phyloP scores from a whole-genome alignment of 2,329 filamentous ascomycete species.

The Sarocladiaceae sp. region DNA sequence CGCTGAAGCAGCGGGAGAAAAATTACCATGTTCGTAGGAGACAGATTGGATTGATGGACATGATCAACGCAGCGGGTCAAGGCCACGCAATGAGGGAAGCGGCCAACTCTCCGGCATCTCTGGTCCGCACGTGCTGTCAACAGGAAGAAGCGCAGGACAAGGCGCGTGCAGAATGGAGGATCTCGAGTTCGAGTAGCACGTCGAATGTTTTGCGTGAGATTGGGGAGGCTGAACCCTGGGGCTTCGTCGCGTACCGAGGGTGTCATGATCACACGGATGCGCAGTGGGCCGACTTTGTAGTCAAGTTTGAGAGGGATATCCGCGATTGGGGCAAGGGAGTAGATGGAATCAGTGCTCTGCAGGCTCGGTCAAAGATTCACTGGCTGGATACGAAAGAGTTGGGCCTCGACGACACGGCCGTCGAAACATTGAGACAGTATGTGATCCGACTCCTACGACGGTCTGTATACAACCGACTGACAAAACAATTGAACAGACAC shows the following conservation, averaged over 20 bases:
- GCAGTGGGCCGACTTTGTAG: constrained; percentile 19
- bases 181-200: not conserved
- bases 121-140: constrained; percentile 1
- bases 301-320: constrained; percentile 19
- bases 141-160: constrained; percentile 12
- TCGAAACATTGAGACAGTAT: not conserved
- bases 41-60: constrained; percentile 9
- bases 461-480: not conserved
- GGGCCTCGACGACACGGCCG: not conserved
- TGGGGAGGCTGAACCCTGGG: constrained; percentile 14
- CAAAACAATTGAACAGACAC: not conserved
- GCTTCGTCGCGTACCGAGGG: constrained; percentile 18
- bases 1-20: constrained; percentile 6
- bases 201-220: constrained; percentile 8
- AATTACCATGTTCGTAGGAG: not conserved
- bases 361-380: not conserved
- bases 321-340: constrained; percentile 18
- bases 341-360: not conserved
- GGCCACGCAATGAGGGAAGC: no score
- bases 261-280: constrained; percentile 15
- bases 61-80: not conserved
- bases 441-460: not conserved
- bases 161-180: constrained; percentile 14
- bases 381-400: not conserved
- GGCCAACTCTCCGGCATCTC: constrained; percentile 7